Conservation (phyloP, 768 basidiomycete species). For the Boletus reticulatus region DNA sequence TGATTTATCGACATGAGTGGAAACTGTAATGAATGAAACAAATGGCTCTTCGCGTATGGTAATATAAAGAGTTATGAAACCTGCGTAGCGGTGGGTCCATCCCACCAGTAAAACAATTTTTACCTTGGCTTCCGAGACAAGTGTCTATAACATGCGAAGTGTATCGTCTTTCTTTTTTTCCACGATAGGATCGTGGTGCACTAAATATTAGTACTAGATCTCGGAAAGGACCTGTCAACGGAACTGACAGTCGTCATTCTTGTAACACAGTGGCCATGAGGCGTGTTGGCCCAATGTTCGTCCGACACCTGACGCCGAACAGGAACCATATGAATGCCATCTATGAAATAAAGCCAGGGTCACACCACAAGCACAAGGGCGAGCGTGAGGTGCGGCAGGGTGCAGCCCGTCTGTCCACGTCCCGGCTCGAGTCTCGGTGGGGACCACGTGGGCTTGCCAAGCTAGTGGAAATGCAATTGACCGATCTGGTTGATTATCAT, state of each 20-base stretch:
- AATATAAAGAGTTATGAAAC: background rate
- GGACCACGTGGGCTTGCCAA: conserved; percentile 15
- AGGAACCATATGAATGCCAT: background rate
- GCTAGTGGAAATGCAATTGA: conserved; percentile 5
- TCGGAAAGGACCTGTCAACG: conserved; percentile 2
- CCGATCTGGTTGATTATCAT: background rate
- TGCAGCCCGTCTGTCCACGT: background rate
- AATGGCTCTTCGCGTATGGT: background rate
- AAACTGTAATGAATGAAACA: conserved; percentile 5
- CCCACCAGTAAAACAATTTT: conserved; percentile 2
- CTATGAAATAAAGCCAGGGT: conserved; percentile 1
- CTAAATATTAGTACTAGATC: background rate
- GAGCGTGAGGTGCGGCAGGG: too few species aligned
- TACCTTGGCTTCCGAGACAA: background rate
- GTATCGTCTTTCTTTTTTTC: conserved; percentile 1
- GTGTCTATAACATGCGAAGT: background rate
- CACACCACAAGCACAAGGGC: background rate
- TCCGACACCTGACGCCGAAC: background rate
- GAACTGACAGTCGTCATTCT: conserved; percentile 9
- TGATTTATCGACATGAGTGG: conserved; percentile 16
- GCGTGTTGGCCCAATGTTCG: background rate
- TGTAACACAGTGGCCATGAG: conserved; percentile 7
- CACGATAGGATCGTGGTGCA: conserved; percentile 9
- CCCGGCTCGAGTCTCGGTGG: background rate
- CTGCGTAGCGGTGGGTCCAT: background rate